Percentiles rank a stretch among this genome's conserved stretches.
Evolutionary conservation across 2,329 filamentous ascomycete species (phyloP).

Genomic region (Pestalotiopsis sp.): DNA sequence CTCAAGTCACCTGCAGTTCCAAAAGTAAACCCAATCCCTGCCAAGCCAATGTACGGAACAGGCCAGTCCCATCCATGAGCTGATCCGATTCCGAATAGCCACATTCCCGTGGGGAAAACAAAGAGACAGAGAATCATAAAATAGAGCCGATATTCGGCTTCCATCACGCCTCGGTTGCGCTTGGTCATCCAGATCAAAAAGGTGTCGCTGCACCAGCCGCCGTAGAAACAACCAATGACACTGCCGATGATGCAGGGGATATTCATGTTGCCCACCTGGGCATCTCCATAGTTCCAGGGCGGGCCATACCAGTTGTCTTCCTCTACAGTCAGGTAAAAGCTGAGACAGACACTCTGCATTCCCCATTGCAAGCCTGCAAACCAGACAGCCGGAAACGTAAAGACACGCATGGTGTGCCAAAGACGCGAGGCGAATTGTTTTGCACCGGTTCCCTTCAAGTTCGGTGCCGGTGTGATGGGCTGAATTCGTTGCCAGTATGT

Average conservation of each 20-base stretch:
- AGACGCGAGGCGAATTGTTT: conserved; percentile 54
- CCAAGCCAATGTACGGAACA: conserved; percentile 53
- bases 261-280: conserved; percentile 57
- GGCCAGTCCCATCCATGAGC: conserved; percentile 53
- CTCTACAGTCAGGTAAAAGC: conserved; percentile 58
- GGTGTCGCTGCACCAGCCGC: conserved; percentile 55
- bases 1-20: conserved; percentile 58
- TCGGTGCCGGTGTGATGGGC: conserved; percentile 55
- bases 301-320: conserved; percentile 54
- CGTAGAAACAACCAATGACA: conserved; percentile 57
- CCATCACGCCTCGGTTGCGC: conserved; percentile 50
- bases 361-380: conserved; percentile 61
- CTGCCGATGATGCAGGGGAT: conserved; percentile 54
- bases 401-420: conserved; percentile 56
- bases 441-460: conserved; percentile 51
- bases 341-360: conserved; percentile 59
- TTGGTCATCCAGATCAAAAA: conserved; percentile 57
- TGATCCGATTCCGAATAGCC: conserved; percentile 54
- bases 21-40: conserved; percentile 45
- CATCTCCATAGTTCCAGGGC: conserved; percentile 55
- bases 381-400: conserved; percentile 57
- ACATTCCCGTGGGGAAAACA: conserved; percentile 50
- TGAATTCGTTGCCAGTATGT: conserved; percentile 56
- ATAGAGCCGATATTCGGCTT: conserved; percentile 54
- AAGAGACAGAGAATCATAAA: conserved; percentile 49